Base-by-base conservation (phyloP, 495 filamentous ascomycete genomes). In the Aspergillus biplanus region DNA sequence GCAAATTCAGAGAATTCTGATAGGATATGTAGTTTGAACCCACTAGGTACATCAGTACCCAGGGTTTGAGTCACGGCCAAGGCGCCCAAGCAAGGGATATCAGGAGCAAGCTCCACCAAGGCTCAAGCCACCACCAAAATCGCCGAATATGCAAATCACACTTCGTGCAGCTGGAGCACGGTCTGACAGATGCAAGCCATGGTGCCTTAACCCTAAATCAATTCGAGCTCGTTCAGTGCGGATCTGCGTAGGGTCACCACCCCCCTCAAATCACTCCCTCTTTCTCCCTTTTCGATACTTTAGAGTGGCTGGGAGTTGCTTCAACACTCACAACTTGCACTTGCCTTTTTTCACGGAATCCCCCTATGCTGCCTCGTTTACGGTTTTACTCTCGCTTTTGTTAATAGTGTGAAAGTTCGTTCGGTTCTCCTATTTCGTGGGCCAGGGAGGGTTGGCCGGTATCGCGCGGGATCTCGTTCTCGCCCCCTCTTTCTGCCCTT, bases 111-210 rank as follows among this genome's bases (percentile, higher is more conserved):
- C 47, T 16, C 47, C 46, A 16, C 46, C 18, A 49, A 11, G 18
- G 46, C 21, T 27, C 21, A 27, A 27, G 21, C 21, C 21, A 27
- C 21, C 21, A 27, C 21, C 21, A 27, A 27, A 27, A 27, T 27
- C 21, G 21, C n/a, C 47, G 15, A 31, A 50, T 7, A 18, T 21
- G 16, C 47, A 31, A 50, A 13, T 50, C 47, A 50, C n/a, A 6
- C n/a, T 50, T 21, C 47, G 8, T 50, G 47, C 47, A 11, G 5
- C 16, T 21, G 5, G 15, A 50, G 47, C 21, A 18, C 47, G n/a
- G 47, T 21, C 47, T 50, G 16, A 18, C 47, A 50, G 47, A 50
- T 50, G 15, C 47, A 50, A 50, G 39, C n/a, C 39, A 31, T 50
- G 4, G 15, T 21, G 16, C n/a, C 21, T 31, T 50, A 27, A 27